Evolutionary conservation across 202 grass and related monocot species (phyloP).

Genomic region (Panicum hallii): DNA sequence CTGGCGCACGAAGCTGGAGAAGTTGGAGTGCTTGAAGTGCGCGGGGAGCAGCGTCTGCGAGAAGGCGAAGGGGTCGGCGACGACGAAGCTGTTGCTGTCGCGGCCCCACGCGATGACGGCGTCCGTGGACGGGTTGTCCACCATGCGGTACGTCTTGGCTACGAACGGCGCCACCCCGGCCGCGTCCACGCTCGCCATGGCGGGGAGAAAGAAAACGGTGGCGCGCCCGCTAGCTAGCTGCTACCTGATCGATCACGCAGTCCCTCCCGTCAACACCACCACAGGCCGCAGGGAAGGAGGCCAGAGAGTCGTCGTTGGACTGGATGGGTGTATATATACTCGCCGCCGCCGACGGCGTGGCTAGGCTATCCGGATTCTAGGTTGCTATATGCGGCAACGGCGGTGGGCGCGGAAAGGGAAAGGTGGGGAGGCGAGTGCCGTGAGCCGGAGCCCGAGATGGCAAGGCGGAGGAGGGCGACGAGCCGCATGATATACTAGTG

Average conservation of each 20-base stretch:
- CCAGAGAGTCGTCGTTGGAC: not conserved
- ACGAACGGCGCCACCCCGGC: constrained; percentile 68
- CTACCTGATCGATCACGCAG: not conserved
- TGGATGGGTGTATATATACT: not conserved
- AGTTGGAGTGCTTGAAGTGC: constrained; percentile 90
- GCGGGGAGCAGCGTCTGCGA: constrained; percentile 72
- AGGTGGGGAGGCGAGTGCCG: not conserved
- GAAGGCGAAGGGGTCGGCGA: constrained; percentile 73
- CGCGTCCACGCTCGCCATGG: not conserved
- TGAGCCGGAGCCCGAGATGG: constrained; percentile 40
- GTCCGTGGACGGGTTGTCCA: constrained; percentile 70
- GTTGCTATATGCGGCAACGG: constrained; percentile 8
- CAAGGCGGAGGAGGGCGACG: constrained; percentile 25
- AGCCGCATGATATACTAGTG: not conserved
- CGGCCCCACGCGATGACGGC: constrained; percentile 67
- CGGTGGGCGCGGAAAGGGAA: constrained; percentile 16
- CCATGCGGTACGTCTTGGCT: constrained; percentile 78
- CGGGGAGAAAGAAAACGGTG: no score
- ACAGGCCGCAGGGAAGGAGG: not conserved
- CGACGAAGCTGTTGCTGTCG: constrained; percentile 80
- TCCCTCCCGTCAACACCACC: no score
- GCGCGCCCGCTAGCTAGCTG: no score
- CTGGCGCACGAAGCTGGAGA: constrained; percentile 88
- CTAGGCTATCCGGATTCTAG: no score
- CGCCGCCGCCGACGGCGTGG: not conserved